These are phyloP conservation scores for Xylariaceae sp. DNA, from an alignment of 2,329 filamentous ascomycete species.

Conservation along the genomic window DNA sequence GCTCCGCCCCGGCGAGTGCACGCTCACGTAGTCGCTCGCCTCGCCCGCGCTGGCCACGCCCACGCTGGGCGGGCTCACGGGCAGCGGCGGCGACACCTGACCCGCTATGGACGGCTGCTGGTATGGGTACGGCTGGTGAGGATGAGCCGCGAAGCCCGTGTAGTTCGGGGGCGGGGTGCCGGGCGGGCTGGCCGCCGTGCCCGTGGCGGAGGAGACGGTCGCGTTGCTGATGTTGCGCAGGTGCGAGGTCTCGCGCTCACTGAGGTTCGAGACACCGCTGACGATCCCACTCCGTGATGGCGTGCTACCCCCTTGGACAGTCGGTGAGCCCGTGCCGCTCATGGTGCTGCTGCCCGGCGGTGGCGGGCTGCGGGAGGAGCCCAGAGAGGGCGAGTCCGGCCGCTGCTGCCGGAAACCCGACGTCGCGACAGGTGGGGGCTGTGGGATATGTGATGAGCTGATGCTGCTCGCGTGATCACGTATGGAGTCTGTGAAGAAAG, in stretches of 20 bases:
- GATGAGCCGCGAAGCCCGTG: neutral
- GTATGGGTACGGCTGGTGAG: constrained; percentile 1
- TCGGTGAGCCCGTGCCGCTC: neutral
- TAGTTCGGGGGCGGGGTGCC: constrained; percentile 9
- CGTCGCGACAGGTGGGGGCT: constrained; percentile 1
- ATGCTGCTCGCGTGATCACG: constrained; percentile 24
- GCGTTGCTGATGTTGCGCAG: constrained; percentile 38
- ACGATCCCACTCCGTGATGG: constrained; percentile 21
- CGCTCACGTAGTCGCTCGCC: constrained; percentile 9
- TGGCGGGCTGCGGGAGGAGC: constrained; percentile 1
- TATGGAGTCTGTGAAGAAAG: too few relatives aligned
- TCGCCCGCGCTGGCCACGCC: constrained; percentile 1
- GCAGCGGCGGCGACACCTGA: constrained; percentile 3
- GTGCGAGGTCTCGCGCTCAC: constrained; percentile 35
- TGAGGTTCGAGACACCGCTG: constrained; percentile 38
- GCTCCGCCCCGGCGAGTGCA: neutral
- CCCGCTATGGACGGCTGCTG: neutral
- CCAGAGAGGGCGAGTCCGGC: constrained; percentile 23
- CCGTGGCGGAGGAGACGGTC: constrained; percentile 31
- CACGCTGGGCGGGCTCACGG: constrained; percentile 16
- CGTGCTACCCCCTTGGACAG: constrained; percentile 1
- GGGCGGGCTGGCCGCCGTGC: neutral
- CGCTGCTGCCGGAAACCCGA: constrained; percentile 6
- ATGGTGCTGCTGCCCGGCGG: neutral
- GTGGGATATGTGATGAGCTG: constrained; percentile 9